phyloP scores from a whole-genome alignment of 179 eudicot species.

The Carnegiea gigantea region DNA sequence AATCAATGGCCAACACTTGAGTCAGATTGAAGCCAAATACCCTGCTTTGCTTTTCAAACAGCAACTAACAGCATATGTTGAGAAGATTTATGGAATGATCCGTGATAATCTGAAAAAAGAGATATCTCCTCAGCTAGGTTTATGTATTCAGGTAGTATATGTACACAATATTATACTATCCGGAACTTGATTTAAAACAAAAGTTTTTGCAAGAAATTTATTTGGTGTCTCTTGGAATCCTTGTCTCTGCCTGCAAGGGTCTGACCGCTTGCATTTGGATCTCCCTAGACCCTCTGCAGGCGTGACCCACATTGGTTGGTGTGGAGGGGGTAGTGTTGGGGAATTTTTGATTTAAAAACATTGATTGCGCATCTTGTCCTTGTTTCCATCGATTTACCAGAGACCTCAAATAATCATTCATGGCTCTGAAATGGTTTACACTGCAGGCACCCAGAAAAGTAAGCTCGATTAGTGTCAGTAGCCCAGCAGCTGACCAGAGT shows the following conservation, averaged over 20 bases:
- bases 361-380: neutral
- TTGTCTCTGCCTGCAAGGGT: no score
- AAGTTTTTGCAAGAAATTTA: no score
- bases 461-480: conserved; percentile 39
- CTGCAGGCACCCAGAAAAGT: conserved; percentile 86
- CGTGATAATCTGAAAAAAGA: conserved; percentile 88
- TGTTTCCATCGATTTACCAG: neutral
- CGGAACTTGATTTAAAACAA: neutral
- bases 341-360: no score
- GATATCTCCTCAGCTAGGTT: conserved; percentile 86
- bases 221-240: no score
- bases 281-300: no score
- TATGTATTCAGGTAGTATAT: conserved; percentile 79
- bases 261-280: no score
- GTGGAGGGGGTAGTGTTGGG: no score
- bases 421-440: conserved; percentile 16
- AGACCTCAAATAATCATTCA: neutral
- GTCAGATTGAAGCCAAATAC: conserved; percentile 86
- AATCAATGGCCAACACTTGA: conserved; percentile 39
- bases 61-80: conserved; percentile 90
- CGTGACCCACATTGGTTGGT: no score
- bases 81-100: conserved; percentile 92
- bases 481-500: conserved; percentile 63
- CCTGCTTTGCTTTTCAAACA: conserved; percentile 93
- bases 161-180: neutral